Percentiles rank a stretch among this genome's conserved stretches.
Conservation (phyloP, 768 basidiomycete genomes). For the Aureoboletus auriporus region DNA sequence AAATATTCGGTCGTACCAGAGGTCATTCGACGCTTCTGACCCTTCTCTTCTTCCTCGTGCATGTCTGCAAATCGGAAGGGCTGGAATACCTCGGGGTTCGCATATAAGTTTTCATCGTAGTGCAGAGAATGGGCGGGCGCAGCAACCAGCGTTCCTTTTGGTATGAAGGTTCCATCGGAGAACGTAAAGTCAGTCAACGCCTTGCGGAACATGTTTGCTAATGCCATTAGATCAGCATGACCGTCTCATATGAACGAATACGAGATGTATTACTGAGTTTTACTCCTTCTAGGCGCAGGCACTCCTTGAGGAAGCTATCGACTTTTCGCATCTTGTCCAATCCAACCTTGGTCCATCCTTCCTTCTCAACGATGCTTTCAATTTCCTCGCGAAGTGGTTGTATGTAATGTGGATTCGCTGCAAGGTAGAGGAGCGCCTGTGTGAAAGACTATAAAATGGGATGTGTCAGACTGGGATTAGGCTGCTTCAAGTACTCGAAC, state of each 20-base stretch:
- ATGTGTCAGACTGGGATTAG: background rate
- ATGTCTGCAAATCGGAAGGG: constrained; percentile 22
- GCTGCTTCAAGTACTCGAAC: background rate
- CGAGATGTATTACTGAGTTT: constrained; percentile 13
- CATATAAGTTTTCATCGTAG: constrained; percentile 19
- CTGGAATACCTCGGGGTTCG: constrained; percentile 37
- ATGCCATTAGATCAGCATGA: background rate
- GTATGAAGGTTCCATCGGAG: constrained; percentile 27
- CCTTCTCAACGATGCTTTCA: constrained; percentile 21
- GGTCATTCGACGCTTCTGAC: constrained; percentile 30
- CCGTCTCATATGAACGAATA: constrained; percentile 9
- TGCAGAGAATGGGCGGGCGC: constrained; percentile 20
- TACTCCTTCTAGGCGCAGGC: constrained; percentile 27
- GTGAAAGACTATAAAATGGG: constrained; percentile 24
- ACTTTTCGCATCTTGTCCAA: constrained; percentile 32
- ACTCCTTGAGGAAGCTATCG: constrained; percentile 40
- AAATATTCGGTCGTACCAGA: constrained; percentile 31
- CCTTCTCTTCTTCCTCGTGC: constrained; percentile 30
- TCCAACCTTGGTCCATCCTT: constrained; percentile 24
- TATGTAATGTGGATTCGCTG: constrained; percentile 31
- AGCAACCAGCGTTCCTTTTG: constrained; percentile 27
- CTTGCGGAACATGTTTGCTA: constrained; percentile 29
- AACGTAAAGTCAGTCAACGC: constrained; percentile 30
- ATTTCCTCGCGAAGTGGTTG: constrained; percentile 35
- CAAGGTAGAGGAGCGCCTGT: constrained; percentile 34